Evolutionary conservation across 2,329 filamentous ascomycete species (phyloP).

Genomic region (Fusarium virguliforme): DNA sequence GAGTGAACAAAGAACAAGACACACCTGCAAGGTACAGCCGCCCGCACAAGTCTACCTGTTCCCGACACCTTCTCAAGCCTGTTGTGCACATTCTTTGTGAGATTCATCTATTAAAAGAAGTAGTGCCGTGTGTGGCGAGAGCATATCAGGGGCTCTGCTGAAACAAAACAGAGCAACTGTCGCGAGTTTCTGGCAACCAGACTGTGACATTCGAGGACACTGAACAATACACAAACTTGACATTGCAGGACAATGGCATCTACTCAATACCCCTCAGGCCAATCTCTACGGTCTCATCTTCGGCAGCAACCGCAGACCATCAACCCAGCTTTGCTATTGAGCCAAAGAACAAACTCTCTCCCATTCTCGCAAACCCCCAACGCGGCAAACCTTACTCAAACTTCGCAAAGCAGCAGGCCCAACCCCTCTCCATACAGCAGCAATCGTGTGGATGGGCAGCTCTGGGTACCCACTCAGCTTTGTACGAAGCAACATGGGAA

Average conservation of each 20-base stretch:
- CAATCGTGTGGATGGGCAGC: slow-evolving; percentile 39
- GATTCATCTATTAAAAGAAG: slow-evolving; percentile 30
- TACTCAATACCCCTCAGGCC: neutral
- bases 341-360: neutral
- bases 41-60: neutral
- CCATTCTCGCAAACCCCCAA: neutral
- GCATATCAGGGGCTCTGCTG: neutral
- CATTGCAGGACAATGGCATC: neutral
- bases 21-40: slow-evolving; percentile 5
- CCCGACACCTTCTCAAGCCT: neutral
- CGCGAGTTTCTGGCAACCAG: neutral
- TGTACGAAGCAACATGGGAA: slow-evolving; percentile 25
- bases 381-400: fast-evolving
- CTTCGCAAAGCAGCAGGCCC: neutral
- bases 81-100: neutral
- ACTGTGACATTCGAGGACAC: neutral
- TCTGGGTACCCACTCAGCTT: slow-evolving; percentile 39
- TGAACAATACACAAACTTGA: neutral
- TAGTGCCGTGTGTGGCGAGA: no score
- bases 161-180: neutral
- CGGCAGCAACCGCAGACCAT: slow-evolving; percentile 21
- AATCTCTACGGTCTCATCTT: neutral
- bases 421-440: slow-evolving; percentile 15
- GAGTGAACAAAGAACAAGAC: slow-evolving; percentile 41
- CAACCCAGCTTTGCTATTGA: slow-evolving; percentile 17